Conservation (phyloP, 495 filamentous ascomycete species). For the Neurospora pannonica region DNA sequence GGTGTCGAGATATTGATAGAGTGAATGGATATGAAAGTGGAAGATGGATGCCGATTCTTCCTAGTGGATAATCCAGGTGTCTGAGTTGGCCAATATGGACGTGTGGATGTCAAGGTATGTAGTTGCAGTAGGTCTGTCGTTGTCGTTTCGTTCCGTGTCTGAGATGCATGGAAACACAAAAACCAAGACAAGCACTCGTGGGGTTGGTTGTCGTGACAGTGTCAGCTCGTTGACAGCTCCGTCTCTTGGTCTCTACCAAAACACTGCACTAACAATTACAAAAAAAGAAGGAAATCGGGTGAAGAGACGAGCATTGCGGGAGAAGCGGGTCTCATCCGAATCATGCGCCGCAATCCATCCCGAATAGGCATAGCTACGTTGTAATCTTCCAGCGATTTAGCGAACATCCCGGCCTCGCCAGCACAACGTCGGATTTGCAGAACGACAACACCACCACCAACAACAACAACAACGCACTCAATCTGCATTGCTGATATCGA, state of each 20-base stretch:
- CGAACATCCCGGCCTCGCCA: background rate
- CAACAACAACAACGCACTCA: background rate
- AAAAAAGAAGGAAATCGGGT: constrained; percentile 13
- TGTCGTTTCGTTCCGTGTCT: constrained; percentile 5
- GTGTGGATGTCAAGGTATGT: constrained; percentile 1
- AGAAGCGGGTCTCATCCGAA: constrained; percentile 21
- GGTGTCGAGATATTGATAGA: background rate
- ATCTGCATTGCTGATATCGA: background rate
- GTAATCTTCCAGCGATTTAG: background rate
- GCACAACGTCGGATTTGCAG: background rate
- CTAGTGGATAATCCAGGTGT: constrained; percentile 7
- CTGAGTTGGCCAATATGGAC: constrained; percentile 16
- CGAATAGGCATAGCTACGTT: background rate
- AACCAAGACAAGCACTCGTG: constrained; percentile 29
- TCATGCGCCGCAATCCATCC: constrained; percentile 1
- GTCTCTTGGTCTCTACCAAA: background rate
- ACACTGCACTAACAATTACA: background rate
- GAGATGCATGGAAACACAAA: constrained; percentile 24
- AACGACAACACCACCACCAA: background rate
- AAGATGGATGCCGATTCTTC: background rate
- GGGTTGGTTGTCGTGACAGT: constrained; percentile 19
- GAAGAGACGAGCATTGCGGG: constrained; percentile 21
- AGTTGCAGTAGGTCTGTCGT: background rate
- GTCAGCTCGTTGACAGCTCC: background rate
- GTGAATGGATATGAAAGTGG: background rate